Base-by-base conservation (phyloP, 768 basidiomycete species). In the Asterophora parasitica region DNA sequence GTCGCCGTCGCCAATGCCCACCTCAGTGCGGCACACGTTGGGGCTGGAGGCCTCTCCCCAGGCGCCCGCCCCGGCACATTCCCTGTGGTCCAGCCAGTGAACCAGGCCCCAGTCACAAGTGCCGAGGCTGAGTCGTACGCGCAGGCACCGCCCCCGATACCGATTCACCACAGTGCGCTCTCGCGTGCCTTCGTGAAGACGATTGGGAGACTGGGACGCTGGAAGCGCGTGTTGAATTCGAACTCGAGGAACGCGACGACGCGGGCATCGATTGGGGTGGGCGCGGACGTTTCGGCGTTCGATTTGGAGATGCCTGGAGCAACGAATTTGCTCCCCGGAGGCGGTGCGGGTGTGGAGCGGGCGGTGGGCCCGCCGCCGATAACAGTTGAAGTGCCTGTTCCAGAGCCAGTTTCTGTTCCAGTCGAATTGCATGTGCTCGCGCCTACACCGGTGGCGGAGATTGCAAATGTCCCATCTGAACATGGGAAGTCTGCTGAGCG, bases 171-270 rank as follows among this genome's bases (percentile, higher is more conserved):
- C 44, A 81, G 74, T 56, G 72, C 82, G 0, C 69, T 92, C 12
- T 88, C 87, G 0, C 77, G 88, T 1, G 87, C 78, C 9, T 78
- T 93, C 39, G 83, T 88, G 44, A 85, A 82, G 65, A 91, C 91
- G 2, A 82, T 92, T 23, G 88, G 91, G 4, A 77, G 86, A 4
- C 67, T 94, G 13, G 91, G 91, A 1, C 72, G 86, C 8, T 87
- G 91, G 87, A 87, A 77, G 58, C 81, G 91, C 5, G 88, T 88
- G 23, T 63, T 92, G 43, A 82, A 86, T 54, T 67, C 75, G 41
- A 82, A 86, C 53, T 67, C 75, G 3, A 63, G 70, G 19, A 59
- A 66, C 13, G 54, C 61, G 47, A 52, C 53, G 15, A 52, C 53
- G 15, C 65, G 65, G 35, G 51, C 57, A 26, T 63, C 64, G 16